phyloP scores from a whole-genome alignment of 495 filamentous ascomycete genomes.

The Rostrohypoxylon terebratum region DNA sequence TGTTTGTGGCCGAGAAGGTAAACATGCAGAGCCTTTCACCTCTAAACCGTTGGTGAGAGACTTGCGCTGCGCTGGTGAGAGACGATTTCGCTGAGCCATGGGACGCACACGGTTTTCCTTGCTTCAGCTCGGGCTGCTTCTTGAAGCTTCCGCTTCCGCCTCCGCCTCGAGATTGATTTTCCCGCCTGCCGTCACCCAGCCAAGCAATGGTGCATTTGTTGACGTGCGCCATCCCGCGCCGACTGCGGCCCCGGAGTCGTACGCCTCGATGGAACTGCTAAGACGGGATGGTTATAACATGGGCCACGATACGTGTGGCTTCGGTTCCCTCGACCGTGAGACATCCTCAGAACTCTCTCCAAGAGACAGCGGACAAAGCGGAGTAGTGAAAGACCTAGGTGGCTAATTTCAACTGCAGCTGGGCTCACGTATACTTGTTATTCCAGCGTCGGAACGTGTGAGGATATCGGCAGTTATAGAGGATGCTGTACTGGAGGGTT shows the following conservation, averaged over 20 bases:
- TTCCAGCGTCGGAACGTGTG: constrained; percentile 29
- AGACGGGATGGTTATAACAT: constrained; percentile 29
- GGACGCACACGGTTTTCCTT: constrained; percentile 14
- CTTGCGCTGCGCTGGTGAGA: background rate
- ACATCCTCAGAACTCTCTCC: background rate
- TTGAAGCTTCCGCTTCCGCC: constrained; percentile 24
- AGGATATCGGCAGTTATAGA: constrained; percentile 34
- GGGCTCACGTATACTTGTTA: constrained; percentile 35
- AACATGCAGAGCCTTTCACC: background rate
- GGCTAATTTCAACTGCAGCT: constrained; percentile 21
- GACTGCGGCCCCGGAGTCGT: constrained; percentile 31
- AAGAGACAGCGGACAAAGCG: background rate
- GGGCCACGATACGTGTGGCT: constrained; percentile 43
- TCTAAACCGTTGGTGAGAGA: background rate
- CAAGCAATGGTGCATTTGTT: constrained; percentile 28
- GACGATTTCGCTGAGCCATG: constrained; percentile 11
- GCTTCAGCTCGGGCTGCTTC: constrained; percentile 18
- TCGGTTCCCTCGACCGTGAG: constrained; percentile 31
- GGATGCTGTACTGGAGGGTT: constrained; percentile 36
- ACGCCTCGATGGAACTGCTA: constrained; percentile 29
- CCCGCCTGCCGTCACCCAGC: constrained; percentile 24
- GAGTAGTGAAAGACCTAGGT: background rate
- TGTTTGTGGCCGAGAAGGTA: background rate
- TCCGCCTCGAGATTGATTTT: constrained; percentile 30
- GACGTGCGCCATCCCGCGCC: constrained; percentile 13